Evolutionary conservation across 306 rosid species (phyloP).

Genomic region (Canavalia gladiata): DNA sequence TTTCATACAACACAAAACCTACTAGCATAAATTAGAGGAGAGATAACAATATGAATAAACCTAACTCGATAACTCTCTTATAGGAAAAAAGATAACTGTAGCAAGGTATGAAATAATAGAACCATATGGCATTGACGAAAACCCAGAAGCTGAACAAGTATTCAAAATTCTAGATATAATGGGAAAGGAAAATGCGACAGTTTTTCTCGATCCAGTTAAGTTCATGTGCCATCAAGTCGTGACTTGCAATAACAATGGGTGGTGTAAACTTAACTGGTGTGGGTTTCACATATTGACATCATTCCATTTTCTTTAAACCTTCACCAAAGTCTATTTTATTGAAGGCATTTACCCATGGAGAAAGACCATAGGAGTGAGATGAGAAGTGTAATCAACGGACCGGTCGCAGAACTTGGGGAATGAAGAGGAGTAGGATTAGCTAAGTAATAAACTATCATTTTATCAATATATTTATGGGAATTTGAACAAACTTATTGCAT

Average conservation of each 20-base stretch:
- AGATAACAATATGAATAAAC: conserved; percentile 4
- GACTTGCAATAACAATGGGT: conserved; percentile 73
- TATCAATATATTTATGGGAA: too few species aligned
- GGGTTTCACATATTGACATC: conserved; percentile 87
- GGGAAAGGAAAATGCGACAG: conserved; percentile 87
- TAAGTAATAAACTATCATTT: too few species aligned
- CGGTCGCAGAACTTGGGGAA: too few species aligned
- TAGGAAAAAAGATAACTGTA: conserved; percentile 81
- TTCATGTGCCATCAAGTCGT: conserved; percentile 85
- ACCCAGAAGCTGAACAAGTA: conserved; percentile 30
- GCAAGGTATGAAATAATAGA: conserved; percentile 59
- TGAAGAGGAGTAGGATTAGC: too few species aligned
- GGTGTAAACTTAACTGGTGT: conserved; percentile 85
- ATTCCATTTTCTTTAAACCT: conserved; percentile 57
- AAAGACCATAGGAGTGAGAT: too few species aligned
- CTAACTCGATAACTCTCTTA: conserved; percentile 84
- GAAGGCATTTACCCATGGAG: conserved; percentile 66
- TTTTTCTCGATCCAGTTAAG: conserved; percentile 85
- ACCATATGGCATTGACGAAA: conserved; percentile 3
- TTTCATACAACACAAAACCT: neutral
- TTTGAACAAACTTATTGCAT: too few species aligned
- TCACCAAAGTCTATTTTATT: conserved; percentile 68
- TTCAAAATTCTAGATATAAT: conserved; percentile 74
- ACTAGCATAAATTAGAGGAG: neutral
- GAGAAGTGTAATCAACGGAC: too few species aligned